Evolutionary conservation across 176 grass and related monocot genomes (phyloP).

Genomic region (Aegilops tauschii): DNA sequence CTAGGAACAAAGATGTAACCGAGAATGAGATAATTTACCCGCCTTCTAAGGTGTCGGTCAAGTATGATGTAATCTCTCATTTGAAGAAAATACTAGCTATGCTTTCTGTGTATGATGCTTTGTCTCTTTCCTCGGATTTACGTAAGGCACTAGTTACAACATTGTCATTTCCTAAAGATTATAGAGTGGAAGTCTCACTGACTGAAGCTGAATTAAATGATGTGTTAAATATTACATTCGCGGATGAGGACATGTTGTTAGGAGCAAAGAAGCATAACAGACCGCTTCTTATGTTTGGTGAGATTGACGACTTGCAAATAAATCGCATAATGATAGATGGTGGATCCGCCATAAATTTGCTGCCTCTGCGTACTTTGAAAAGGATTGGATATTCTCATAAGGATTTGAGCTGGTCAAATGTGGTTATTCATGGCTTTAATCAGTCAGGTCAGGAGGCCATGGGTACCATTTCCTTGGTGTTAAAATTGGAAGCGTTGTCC

Average conservation of each 20-base stretch:
- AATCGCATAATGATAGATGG: conserved; percentile 1
- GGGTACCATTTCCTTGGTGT: not conserved
- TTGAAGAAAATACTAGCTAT: not conserved
- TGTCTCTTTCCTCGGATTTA: not conserved
- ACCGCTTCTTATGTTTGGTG: not conserved
- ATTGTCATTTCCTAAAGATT: not conserved
- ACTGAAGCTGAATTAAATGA: not conserved
- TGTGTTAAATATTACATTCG: not conserved
- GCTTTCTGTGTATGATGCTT: not conserved
- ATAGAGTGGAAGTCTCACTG: not conserved
- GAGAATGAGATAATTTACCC: not conserved
- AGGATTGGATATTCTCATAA: not conserved
- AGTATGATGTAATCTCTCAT: not conserved
- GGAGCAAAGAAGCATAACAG: not conserved
- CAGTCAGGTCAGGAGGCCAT: not conserved
- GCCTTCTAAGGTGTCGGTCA: not conserved
- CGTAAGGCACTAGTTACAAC: not conserved
- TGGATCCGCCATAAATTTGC: not conserved
- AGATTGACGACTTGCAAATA: not conserved
- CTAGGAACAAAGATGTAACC: not conserved
- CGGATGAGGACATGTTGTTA: not conserved
- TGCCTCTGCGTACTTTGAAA: not conserved
- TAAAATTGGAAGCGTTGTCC: not conserved
- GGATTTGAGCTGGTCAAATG: not conserved
- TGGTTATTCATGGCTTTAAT: not conserved